These are phyloP conservation scores for Volvariella volvacea DNA, from an alignment of 1,284 basidiomycete genomes.

Conservation along the genomic window DNA sequence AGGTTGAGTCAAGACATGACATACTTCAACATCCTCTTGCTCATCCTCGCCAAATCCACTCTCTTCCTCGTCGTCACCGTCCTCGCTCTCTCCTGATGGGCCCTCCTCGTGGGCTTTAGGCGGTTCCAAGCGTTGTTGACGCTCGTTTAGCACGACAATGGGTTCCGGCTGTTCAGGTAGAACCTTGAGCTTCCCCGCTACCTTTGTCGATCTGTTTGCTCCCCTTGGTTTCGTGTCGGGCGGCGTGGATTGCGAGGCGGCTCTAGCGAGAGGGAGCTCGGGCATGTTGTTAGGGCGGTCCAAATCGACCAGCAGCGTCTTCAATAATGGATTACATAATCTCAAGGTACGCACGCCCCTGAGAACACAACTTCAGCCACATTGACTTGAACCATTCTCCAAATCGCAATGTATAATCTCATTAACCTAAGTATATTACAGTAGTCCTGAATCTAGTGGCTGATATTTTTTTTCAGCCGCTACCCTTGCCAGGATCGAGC, in stretches of 20 bases:
- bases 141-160: constrained; percentile 20
- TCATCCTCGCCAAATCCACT: constrained; percentile 31
- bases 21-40: constrained; percentile 61
- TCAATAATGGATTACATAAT: too few relatives aligned
- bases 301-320: too few relatives aligned
- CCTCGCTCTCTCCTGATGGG: constrained; percentile 60
- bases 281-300: neutral
- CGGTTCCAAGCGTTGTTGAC: constrained; percentile 14
- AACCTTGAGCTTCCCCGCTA: constrained; percentile 85
- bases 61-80: constrained; percentile 73
- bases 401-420: too few relatives aligned
- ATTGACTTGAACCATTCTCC: too few relatives aligned
- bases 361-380: too few relatives aligned
- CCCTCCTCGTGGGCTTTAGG: constrained; percentile 36
- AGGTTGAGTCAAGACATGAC: constrained; percentile 16
- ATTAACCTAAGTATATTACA: too few relatives aligned
- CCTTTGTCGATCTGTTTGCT: constrained; percentile 83
- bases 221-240: constrained; percentile 51
- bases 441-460: too few relatives aligned
- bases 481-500: too few relatives aligned
- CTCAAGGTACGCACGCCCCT: too few relatives aligned
- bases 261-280: neutral
- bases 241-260: neutral
- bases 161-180: constrained; percentile 85
- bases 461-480: too few relatives aligned